Evolutionary conservation across 169 alveolate species (phyloP), one percentile per base, ranked within the genome.

Genomic region (Sarcocystis neurona): DNA sequence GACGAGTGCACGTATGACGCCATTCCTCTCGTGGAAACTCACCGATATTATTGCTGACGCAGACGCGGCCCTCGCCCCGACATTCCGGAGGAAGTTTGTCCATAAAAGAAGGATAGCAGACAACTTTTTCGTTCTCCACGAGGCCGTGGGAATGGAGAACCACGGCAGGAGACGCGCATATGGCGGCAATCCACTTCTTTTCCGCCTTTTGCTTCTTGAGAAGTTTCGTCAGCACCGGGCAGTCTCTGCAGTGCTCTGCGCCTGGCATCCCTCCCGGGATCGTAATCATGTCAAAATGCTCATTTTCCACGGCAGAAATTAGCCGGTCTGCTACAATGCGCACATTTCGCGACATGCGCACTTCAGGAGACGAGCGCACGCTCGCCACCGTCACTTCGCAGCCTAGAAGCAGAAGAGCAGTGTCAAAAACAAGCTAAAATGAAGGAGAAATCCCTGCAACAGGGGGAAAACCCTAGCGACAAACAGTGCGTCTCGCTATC

Each of bases 151-250:
- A 56, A 84, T 92, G 94, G 56, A 95, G 87, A 0, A 94, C 95
- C 53, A 93, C 85, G 60, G 94, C 94, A 44, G 97, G 97, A 53
- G 96, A 85, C 34, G 96, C 96, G 90, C 97, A 95, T 53, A 95
- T 94, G 20, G 97, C 96, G 41, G 94, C 95, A 74, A 93, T 84
- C 77, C 80, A 82, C 75, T 87, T 91, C 50, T 94, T 93, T 18
- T 89, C 87, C 23, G 84, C 93, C 66, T 88, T 90, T 86, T 95
- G 95, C 74, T 68, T 79, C 84, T 90, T 92, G 48, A 95, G 90
- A 91, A 94, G 66, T 39, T 60, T 77, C 23, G 90, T 79, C 41
- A 95, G 87, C 20, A 86, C 84, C 34, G 88, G 58, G 79, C 90
- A 84, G 84, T 92, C 93, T 30, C 95, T 90, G 85, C 94, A 77